Evolutionary conservation across 2,329 filamentous ascomycete species (phyloP).

Genomic region (Canariomyces notabilis): DNA sequence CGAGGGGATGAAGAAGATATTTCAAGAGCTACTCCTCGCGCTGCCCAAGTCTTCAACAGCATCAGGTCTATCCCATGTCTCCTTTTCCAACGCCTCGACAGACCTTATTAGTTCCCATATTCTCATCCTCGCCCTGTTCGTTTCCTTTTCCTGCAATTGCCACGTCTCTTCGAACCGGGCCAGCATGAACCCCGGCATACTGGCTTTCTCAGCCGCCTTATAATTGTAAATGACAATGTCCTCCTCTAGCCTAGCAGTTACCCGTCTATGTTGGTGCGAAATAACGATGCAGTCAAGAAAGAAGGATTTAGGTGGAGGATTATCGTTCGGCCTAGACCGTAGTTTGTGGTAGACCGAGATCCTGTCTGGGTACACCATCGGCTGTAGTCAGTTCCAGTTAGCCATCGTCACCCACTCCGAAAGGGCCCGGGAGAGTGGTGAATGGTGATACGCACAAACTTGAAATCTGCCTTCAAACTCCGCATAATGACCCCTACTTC

Average conservation of each 20-base stretch:
- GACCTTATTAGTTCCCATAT: conserved; percentile 53
- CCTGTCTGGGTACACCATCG: conserved; percentile 76
- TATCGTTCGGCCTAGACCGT: conserved; percentile 40
- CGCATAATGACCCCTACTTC: conserved; percentile 70
- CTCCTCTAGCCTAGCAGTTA: conserved; percentile 70
- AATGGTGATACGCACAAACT: conserved; percentile 60
- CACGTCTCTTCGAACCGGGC: conserved; percentile 34
- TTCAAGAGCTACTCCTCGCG: conserved; percentile 22
- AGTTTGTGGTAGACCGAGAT: conserved; percentile 83
- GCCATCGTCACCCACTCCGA: background rate
- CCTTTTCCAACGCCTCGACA: conserved; percentile 60
- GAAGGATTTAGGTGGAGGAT: conserved; percentile 47
- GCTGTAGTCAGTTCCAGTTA: conserved; percentile 41
- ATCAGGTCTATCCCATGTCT: conserved; percentile 67
- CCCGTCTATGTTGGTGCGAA: conserved; percentile 67
- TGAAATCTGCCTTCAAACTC: conserved; percentile 78
- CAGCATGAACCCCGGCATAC: conserved; percentile 39
- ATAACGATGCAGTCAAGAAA: conserved; percentile 60
- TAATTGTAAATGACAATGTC: conserved; percentile 75
- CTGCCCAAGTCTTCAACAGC: conserved; percentile 66
- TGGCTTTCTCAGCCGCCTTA: conserved; percentile 32
- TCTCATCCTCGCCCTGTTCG: conserved; percentile 44
- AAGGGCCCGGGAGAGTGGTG: background rate
- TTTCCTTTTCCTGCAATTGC: conserved; percentile 51
- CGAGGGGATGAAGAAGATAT: background rate